phyloP scores from a whole-genome alignment of 2,329 filamentous ascomycete genomes.

The Coleophoma cylindrospora region DNA sequence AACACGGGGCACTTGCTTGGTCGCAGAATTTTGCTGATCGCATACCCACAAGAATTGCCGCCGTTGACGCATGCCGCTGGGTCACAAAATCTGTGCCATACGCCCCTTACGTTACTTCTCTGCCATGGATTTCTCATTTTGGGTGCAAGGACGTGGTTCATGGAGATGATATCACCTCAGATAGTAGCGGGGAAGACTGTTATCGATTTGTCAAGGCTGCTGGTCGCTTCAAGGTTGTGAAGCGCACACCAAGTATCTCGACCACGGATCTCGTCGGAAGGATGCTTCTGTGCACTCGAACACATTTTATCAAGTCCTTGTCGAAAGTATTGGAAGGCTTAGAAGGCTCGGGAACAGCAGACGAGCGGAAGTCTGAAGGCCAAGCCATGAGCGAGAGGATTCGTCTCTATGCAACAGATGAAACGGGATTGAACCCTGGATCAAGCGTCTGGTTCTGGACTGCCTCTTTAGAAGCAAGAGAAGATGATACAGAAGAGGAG shows the following conservation, averaged over 20 bases:
- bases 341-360: constrained; percentile 65
- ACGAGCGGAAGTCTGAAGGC: constrained; percentile 61
- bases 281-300: constrained; percentile 94
- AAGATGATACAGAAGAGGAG: constrained; percentile 43
- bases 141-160: constrained; percentile 95
- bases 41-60: constrained; percentile 59
- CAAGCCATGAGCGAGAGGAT: constrained; percentile 72
- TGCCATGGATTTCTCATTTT: constrained; percentile 92
- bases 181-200: constrained; percentile 89
- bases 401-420: constrained; percentile 80
- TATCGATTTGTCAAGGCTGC: constrained; percentile 97
- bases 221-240: constrained; percentile 91
- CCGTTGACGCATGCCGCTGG: constrained; percentile 94
- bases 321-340: constrained; percentile 61
- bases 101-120: constrained; percentile 90
- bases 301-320: constrained; percentile 85
- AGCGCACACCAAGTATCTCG: constrained; percentile 91
- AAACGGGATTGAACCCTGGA: constrained; percentile 72
- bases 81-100: constrained; percentile 76
- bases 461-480: constrained; percentile 34
- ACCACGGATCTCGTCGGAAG: constrained; percentile 97
- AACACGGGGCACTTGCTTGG: constrained; percentile 20
- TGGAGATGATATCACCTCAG: constrained; percentile 95
- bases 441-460: constrained; percentile 84
- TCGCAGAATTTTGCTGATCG: constrained; percentile 21